These are phyloP conservation scores for Trypanosoma cruzi DNA, from an alignment of 208 protist species.

Conservation along the genomic window DNA sequence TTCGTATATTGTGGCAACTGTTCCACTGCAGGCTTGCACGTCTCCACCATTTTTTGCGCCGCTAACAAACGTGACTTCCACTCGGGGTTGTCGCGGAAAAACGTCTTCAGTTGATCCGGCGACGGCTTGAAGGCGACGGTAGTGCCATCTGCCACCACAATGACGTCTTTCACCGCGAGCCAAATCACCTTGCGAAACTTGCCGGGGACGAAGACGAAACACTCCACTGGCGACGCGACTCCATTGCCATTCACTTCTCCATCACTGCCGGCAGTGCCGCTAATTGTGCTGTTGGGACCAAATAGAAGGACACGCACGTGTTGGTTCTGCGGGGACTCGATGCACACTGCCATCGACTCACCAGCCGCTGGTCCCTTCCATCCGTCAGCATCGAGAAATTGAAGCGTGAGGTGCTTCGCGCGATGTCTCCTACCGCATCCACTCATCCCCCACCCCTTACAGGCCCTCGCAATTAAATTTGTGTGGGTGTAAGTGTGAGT, in stretches of 20 bases:
- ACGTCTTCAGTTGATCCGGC: slow-evolving; percentile 71
- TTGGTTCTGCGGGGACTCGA: slow-evolving; percentile 69
- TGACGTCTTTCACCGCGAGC: slow-evolving; percentile 73
- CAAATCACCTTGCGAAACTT: slow-evolving; percentile 93
- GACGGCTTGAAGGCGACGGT: slow-evolving; percentile 75
- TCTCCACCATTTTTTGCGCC: slow-evolving; percentile 46
- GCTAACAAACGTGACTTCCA: slow-evolving; percentile 43
- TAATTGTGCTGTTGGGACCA: not conserved
- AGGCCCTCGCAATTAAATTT: no score
- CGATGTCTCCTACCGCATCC: slow-evolving; percentile 81
- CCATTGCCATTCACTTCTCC: not conserved
- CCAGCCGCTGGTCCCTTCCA: slow-evolving; percentile 55
- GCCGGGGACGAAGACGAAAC: slow-evolving; percentile 64
- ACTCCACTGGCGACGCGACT: slow-evolving; percentile 26
- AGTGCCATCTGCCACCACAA: slow-evolving; percentile 63
- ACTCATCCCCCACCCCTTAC: slow-evolving; percentile 45
- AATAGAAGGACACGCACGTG: slow-evolving; percentile 70
- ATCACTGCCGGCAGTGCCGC: not conserved
- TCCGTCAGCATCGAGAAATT: slow-evolving; percentile 61
- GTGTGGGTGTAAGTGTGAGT: no score
- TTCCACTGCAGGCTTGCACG: slow-evolving; percentile 38
- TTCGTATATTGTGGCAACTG: slow-evolving; percentile 54
- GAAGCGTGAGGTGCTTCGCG: slow-evolving; percentile 80
- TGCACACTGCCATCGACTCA: slow-evolving; percentile 67
- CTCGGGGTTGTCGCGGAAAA: slow-evolving; percentile 45